A percentile compares a stretch with the other conserved stretches of the same genome.
phyloP scores from a whole-genome alignment of 805 yeast genomes.

The Candida alai region DNA sequence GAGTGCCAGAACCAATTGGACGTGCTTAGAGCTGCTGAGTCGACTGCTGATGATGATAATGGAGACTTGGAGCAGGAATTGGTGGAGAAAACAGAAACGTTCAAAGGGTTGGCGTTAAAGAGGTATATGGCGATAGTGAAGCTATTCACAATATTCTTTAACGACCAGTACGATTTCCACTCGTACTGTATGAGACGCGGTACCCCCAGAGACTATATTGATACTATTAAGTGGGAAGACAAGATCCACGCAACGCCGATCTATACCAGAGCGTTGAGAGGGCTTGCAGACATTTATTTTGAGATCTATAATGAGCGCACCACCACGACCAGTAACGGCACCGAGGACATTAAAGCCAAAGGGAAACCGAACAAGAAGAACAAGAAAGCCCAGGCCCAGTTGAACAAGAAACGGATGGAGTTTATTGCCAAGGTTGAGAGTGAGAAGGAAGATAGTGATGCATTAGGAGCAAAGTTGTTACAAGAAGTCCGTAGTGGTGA shows the following conservation, averaged over 20 bases:
- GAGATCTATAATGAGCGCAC: constrained; percentile 26
- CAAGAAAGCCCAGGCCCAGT: constrained; percentile 52
- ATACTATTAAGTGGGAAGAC: constrained; percentile 82
- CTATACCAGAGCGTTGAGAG: constrained; percentile 64
- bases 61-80: constrained; percentile 25
- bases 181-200: constrained; percentile 88
- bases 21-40: constrained; percentile 12
- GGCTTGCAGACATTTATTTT: constrained; percentile 57
- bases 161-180: constrained; percentile 94
- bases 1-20: constrained; percentile 19
- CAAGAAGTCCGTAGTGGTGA: constrained; percentile 25
- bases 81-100: constrained; percentile 43
- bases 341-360: constrained; percentile 14
- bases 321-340: constrained; percentile 15
- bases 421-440: constrained; percentile 45
- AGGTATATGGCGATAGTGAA: constrained; percentile 65
- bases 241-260: constrained; percentile 63
- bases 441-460: constrained; percentile 52
- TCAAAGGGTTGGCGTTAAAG: constrained; percentile 73
- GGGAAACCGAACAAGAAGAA: constrained; percentile 42
- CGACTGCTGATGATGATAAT: constrained; percentile 25
- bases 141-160: constrained; percentile 64
- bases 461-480: constrained; percentile 49
- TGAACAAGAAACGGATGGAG: constrained; percentile 49
- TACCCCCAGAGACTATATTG: constrained; percentile 78